phyloP scores from a whole-genome alignment of 192 early-diverging fungal species.

The Rhizophagus clarus region DNA sequence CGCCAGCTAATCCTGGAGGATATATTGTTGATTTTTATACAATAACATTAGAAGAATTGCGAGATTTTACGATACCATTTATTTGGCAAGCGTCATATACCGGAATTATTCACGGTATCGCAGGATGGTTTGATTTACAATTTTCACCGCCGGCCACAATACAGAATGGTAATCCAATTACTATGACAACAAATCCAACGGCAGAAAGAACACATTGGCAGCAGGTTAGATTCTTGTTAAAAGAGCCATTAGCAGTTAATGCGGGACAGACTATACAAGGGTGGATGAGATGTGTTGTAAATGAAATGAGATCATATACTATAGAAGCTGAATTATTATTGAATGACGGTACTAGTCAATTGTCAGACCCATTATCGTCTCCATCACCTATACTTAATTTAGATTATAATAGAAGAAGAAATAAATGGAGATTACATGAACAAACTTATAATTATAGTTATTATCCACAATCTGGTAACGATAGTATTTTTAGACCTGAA shows the following conservation, averaged over 20 bases:
- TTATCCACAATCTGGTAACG: constrained; percentile 45
- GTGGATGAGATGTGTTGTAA: constrained; percentile 82
- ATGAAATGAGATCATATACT: constrained; percentile 90
- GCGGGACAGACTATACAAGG: constrained; percentile 85
- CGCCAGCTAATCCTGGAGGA: constrained; percentile 56
- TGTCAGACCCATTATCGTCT: constrained; percentile 53
- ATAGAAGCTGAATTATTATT: constrained; percentile 73
- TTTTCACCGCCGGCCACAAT: constrained; percentile 64
- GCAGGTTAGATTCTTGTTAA: constrained; percentile 90
- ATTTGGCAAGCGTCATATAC: constrained; percentile 82
- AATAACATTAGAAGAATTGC: constrained; percentile 72
- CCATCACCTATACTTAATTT: constrained; percentile 45
- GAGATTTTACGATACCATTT: constrained; percentile 86
- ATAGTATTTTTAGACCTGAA: constrained; percentile 52
- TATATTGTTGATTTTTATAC: constrained; percentile 83
- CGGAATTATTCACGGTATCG: constrained; percentile 90
- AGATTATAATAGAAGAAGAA: constrained; percentile 57
- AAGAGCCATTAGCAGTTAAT: constrained; percentile 95
- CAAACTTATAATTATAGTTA: constrained; percentile 85
- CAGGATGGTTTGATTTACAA: constrained; percentile 95
- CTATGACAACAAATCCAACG: constrained; percentile 85
- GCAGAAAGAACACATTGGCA: constrained; percentile 98
- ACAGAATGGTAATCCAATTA: constrained; percentile 54
- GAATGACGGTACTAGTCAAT: constrained; percentile 42
- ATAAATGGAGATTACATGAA: constrained; percentile 89